Evolutionary conservation across 75 land plant genomes (phyloP), one percentile per base, ranked within the genome.

Genomic region (Pseudotsuga menziesii): DNA sequence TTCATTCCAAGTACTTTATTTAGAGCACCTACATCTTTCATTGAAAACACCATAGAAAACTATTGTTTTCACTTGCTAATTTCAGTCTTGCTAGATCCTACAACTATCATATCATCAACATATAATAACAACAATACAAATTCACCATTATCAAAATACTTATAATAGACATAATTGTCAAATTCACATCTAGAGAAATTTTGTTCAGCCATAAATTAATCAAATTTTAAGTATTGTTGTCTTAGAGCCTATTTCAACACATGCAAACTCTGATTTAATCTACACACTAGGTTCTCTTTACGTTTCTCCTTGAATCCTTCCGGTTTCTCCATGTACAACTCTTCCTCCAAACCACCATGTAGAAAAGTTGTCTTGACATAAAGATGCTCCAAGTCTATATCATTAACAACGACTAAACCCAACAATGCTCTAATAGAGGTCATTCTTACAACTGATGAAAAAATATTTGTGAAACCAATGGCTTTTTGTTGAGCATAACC

Each of bases 391-490:
- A 14, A 16, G 4, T 29, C 57, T 17, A 9, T 4, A 74, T 74
- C 57, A 4, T 52, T 0, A 56, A 14, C 6, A 20, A 57, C 32
- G 56, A 14, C 76, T 11, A 74, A 29, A 55, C 57, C 23, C 8
- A 76, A 17, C 7, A 60, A 16, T 25, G 39, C 70, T 20, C 71
- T 11, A 32, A 61, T 61, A 5, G 78, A 76, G 3, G 12, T 22
- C 15, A 58, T 60, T 61, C 61, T 76, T 60, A 72, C 79, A 20
- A 78, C 75, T 29, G 56, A 57, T 36, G 79, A 78, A 55, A 78
- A 78, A 4, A 56, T 67, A 44, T 69, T 75, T 48, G 2, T 4
- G 3, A 69, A 78, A 69, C 69, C 79, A 25, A 78, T 58, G 6
- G 73, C 78, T 8, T 76, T 25, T 14, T n/a, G 52, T 44, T 78